Percentiles rank a stretch among this genome's conserved stretches.
phyloP scores from a whole-genome alignment of 768 basidiomycete species.

The Chlorophyllum brunneum region DNA sequence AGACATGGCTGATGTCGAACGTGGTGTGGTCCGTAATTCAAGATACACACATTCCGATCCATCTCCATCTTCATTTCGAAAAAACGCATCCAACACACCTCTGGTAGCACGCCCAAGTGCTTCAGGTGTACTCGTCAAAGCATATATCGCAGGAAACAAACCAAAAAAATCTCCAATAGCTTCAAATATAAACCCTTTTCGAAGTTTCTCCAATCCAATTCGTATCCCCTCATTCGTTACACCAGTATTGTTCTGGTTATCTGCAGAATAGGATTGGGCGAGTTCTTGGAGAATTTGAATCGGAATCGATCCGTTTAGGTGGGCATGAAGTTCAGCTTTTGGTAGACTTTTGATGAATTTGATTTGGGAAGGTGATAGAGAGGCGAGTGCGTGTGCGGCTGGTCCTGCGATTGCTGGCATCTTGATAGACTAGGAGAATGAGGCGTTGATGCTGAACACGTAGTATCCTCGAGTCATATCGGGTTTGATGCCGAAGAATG shows the following conservation, averaged over 20 bases:
- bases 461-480: too few species aligned
- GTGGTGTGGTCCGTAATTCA: constrained; percentile 82
- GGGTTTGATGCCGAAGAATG: too few species aligned
- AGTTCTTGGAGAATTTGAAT: constrained; percentile 58
- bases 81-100: constrained; percentile 63
- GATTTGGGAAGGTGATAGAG: constrained; percentile 48
- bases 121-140: constrained; percentile 59
- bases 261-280: constrained; percentile 35
- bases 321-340: constrained; percentile 85
- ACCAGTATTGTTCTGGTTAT: constrained; percentile 5
- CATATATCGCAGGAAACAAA: constrained; percentile 77
- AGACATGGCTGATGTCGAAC: constrained; percentile 53
- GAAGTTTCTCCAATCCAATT: constrained; percentile 33
- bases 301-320: constrained; percentile 83
- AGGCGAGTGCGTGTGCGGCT: constrained; percentile 48
- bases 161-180: constrained; percentile 68
- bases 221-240: constrained; percentile 24
- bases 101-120: constrained; percentile 53
- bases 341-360: constrained; percentile 60
- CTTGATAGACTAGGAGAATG: background rate
- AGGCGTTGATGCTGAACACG: too few species aligned
- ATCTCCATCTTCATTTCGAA: background rate
- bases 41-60: constrained; percentile 56
- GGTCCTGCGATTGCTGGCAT: constrained; percentile 32
- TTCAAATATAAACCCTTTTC: constrained; percentile 40